Conservation (phyloP, 1,139 yeast species). For the Candida tunisiensis region DNA sequence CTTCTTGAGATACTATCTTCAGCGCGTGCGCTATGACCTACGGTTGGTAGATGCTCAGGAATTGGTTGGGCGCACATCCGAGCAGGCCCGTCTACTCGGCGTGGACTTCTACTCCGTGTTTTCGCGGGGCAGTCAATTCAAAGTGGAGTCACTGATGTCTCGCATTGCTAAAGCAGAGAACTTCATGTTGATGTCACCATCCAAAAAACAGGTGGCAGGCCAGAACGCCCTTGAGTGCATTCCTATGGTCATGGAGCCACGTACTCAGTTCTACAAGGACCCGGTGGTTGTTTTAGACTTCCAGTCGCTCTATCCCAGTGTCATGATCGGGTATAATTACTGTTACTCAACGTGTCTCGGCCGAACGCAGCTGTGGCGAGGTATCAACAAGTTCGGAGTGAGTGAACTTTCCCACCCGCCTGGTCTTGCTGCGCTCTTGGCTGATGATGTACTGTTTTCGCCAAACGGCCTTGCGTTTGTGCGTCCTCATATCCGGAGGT, state of each 20-base stretch:
- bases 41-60: slow-evolving; percentile 46
- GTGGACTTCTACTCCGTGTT: slow-evolving; percentile 79
- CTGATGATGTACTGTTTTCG: slow-evolving; percentile 43
- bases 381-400: slow-evolving; percentile 33
- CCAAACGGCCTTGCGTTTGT: slow-evolving; percentile 83
- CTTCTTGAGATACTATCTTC: slow-evolving; percentile 35
- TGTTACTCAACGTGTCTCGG: slow-evolving; percentile 86
- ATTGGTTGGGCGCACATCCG: slow-evolving; percentile 53
- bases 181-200: slow-evolving; percentile 59
- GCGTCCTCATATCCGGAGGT: slow-evolving; percentile 45
- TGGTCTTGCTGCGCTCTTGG: slow-evolving; percentile 38
- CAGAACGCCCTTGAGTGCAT: slow-evolving; percentile 80
- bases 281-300: slow-evolving; percentile 85
- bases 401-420: slow-evolving; percentile 32
- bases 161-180: slow-evolving; percentile 67
- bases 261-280: slow-evolving; percentile 66
- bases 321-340: slow-evolving; percentile 80
- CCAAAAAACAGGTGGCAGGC: slow-evolving; percentile 61
- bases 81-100: slow-evolving; percentile 75
- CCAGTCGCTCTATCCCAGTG: slow-evolving; percentile 85
- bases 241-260: slow-evolving; percentile 88
- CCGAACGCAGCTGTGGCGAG: slow-evolving; percentile 34
- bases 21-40: slow-evolving; percentile 31
- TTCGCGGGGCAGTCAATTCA: slow-evolving; percentile 84
- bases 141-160: slow-evolving; percentile 70